Evolutionary conservation across 768 basidiomycete species (phyloP), one percentile per base, ranked within the genome.

Genomic region (Kwoniella europaea): DNA sequence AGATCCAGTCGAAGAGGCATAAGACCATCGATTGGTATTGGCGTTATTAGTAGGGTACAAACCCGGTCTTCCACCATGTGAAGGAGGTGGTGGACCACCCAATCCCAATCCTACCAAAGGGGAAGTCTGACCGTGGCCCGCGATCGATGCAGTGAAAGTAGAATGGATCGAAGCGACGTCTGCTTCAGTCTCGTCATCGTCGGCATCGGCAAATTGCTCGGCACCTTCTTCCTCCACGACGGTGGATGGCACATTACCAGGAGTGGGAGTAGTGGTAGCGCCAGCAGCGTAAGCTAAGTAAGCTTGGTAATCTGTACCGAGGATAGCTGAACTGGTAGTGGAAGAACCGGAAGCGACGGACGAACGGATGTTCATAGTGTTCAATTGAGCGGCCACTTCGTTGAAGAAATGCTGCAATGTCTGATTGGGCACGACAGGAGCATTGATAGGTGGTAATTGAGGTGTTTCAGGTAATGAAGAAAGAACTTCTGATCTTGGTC

Each of bases 351-450:
- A 79, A 10, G 78, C 80, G 61, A 82, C 74, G 1, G 84, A 84
- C 10, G 88, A 86, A 61, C 87, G 87, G 50, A 87, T 85, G 77
- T 91, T 89, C 85, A 93, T 89, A 55, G 87, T 87, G 76, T 90
- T 89, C 67, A 94, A 87, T 79, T 92, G 91, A 58, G 91, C 88
- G 9, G 90, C 91, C 57, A 94, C 90, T 82, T 95, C 92, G 65
- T 91, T 87, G 83, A 94, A 92, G 85, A 95, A 95, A 57, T 88
- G 84, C 74, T 93, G 92, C 76, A 96, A 89, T 56, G 88, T 89
- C 63, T 88, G 88, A 76, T 94, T 90, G 74, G 90, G 87, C 35
- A 91, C 85, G 67, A 90, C 88, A 0, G 92, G 91, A n/a, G 89
- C 86, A 29, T 88, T 86, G 42, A 92, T 85, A 2, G 86, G 86